phyloP scores from a whole-genome alignment of 208 protist genomes.

The Leishmania arabica region DNA sequence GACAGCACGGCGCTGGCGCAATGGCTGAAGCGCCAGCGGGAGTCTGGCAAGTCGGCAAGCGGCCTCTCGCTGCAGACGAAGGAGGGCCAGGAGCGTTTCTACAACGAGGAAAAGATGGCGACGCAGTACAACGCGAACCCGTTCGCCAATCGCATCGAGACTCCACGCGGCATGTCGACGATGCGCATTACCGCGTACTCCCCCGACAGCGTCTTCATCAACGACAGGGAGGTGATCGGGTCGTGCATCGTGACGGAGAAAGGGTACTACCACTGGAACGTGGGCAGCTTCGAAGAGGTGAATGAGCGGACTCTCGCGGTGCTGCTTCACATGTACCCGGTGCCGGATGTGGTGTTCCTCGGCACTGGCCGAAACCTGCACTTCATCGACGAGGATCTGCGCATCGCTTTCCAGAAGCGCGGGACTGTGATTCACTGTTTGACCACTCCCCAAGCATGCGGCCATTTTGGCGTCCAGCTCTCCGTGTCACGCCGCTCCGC shows the following conservation, averaged over 20 bases:
- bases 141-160: slow-evolving; percentile 82
- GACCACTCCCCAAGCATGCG: slow-evolving; percentile 83
- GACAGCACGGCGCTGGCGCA: slow-evolving; percentile 80
- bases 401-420: slow-evolving; percentile 87
- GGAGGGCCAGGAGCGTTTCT: slow-evolving; percentile 89
- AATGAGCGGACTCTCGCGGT: slow-evolving; percentile 85
- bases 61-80: slow-evolving; percentile 76
- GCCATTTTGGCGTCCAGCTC: slow-evolving; percentile 84
- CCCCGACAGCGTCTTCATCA: slow-evolving; percentile 89
- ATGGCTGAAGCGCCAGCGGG: slow-evolving; percentile 88
- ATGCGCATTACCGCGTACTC: slow-evolving; percentile 83
- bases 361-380: slow-evolving; percentile 86
- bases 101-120: slow-evolving; percentile 93
- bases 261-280: slow-evolving; percentile 89
- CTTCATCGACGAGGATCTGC: slow-evolving; percentile 89
- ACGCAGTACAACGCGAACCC: slow-evolving; percentile 91
- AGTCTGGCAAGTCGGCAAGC: slow-evolving; percentile 76
- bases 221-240: slow-evolving; percentile 90
- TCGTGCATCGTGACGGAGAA: slow-evolving; percentile 91
- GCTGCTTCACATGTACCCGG: slow-evolving; percentile 86
- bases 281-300: slow-evolving; percentile 88
- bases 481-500: slow-evolving; percentile 81
- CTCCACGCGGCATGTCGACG: slow-evolving; percentile 70
- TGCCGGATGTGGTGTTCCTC: slow-evolving; percentile 88
- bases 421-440: slow-evolving; percentile 87